phyloP scores from a whole-genome alignment of 2,329 filamentous ascomycete genomes.

The Westerdykella sp. region DNA sequence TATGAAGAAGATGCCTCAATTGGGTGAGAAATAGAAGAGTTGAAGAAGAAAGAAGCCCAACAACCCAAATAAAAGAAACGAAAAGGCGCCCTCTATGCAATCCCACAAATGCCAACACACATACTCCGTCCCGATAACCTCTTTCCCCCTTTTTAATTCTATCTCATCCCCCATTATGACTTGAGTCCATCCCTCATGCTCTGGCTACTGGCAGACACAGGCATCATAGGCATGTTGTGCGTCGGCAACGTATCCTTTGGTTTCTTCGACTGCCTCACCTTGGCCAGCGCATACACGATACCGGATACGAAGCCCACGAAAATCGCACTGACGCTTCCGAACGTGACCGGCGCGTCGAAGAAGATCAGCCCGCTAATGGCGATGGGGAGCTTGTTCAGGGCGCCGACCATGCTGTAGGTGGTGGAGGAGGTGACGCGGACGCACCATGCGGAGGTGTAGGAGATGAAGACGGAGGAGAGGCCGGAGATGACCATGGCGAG shows the following conservation, averaged over 20 bases:
- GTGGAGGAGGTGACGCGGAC: conserved; percentile 91
- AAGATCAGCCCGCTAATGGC: conserved; percentile 83
- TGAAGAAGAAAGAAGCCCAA: too few relatives aligned
- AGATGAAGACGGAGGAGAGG: conserved; percentile 86
- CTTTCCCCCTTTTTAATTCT: too few relatives aligned
- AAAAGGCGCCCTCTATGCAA: too few relatives aligned
- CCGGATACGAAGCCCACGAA: conserved; percentile 80
- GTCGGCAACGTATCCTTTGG: conserved; percentile 59
- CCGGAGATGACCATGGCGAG: conserved; percentile 88
- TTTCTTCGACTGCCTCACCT: conserved; percentile 65
- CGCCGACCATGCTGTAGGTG: conserved; percentile 93
- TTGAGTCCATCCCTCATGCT: conserved; percentile 84
- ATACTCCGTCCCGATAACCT: too few relatives aligned
- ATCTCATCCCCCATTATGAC: conserved; percentile 15
- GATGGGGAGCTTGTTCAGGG: conserved; percentile 91
- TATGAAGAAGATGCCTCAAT: too few relatives aligned
- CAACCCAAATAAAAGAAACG: too few relatives aligned
- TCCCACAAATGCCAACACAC: too few relatives aligned
- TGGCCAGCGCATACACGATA: conserved; percentile 76
- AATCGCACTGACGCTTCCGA: conserved; percentile 83
- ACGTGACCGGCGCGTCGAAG: conserved; percentile 83
- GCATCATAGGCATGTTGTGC: conserved; percentile 42
- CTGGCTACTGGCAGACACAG: conserved; percentile 83
- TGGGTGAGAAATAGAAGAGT: too few relatives aligned
- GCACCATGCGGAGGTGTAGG: conserved; percentile 94